Base-by-base conservation (phyloP, 805 yeast species). In the Brettanomyces sp. region DNA sequence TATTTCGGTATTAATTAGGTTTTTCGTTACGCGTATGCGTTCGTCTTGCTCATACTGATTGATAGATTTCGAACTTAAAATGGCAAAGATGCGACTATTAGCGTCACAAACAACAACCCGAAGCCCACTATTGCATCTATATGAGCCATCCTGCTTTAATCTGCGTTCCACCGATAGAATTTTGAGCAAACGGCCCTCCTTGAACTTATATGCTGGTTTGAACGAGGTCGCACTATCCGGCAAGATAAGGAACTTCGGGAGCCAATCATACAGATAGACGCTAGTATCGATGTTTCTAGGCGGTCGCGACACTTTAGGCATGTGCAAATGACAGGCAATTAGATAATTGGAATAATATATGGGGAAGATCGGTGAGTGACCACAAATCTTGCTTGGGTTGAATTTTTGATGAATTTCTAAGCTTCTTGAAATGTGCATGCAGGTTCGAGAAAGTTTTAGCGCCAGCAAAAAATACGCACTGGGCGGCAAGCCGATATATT, bases 71-170 rank as follows among this genome's bases (percentile, higher is more conserved):
- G 46, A 42, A 2, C 47, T 47, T 2, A 53, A 30, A 4, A 49
- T n/a, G 3, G 49, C 58, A 9, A 56, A 45, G 7, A 51, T 45
- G 41, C 44, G 46, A 44, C 44, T 39, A 21, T 49, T 49, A 8
- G 56, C 49, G 43, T 57, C 61, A 30, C 57, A 52, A 18, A 52
- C 28, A 14, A 45, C 43, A 8, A 56, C 25, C 7, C 52, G 49
- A 12, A 56, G 44, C 21, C 44, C 46, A 9, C 39, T 18, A 3
- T 28, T 28, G 6, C 14, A 32, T 18, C 41, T 30, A 23, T 41
- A 41, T 8, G 13, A n/a, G 14, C 44, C 44, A 23, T 41, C 44
- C 5, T 41, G 13, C 18, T 11, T 21, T 5, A 24, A 21, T 21
- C 38, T 32, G 14, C 44, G 23, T 21, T 25, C 45, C 21, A 36